A percentile compares a stretch with the other conserved stretches of the same genome.
Conservation (phyloP, 2,329 filamentous ascomycete genomes). For the Fusarium algeriense region DNA sequence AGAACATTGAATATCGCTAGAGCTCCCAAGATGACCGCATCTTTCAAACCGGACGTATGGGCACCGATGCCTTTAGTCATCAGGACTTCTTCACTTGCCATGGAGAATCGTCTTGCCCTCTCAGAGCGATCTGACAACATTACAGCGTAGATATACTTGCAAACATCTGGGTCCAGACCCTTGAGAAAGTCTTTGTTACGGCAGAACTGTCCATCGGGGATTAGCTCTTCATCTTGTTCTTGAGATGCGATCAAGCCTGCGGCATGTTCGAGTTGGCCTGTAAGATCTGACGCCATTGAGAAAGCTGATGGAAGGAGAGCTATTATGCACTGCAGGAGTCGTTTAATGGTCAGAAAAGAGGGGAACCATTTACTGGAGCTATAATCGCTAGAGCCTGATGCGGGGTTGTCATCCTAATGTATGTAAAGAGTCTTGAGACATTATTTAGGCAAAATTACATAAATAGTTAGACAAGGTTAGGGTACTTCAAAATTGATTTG, state of each 20-base stretch:
- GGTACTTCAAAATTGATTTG: background rate
- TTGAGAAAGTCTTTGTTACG: background rate
- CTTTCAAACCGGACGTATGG: background rate
- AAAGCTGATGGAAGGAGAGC: background rate
- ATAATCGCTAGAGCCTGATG: background rate
- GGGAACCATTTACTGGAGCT: background rate
- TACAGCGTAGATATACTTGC: background rate
- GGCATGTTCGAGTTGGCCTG: background rate
- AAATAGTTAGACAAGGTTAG: background rate
- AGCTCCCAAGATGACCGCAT: background rate
- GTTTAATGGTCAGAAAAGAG: background rate
- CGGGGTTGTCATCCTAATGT: background rate
- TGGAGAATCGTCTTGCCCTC: background rate
- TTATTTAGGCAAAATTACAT: background rate
- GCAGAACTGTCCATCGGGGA: background rate
- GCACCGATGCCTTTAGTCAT: background rate
- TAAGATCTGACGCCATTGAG: background rate
- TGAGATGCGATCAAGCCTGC: background rate
- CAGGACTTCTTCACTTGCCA: background rate
- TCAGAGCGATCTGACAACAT: background rate
- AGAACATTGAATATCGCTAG: background rate
- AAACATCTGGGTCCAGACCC: background rate
- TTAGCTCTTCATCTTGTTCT: background rate
- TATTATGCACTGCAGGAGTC: accelerated
- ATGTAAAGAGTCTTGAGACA: background rate